A percentile compares a stretch with the other conserved stretches of the same genome.
Evolutionary conservation across 352 stramenopile genomes (phyloP).

Genomic region (Globisporangium barbulae): DNA sequence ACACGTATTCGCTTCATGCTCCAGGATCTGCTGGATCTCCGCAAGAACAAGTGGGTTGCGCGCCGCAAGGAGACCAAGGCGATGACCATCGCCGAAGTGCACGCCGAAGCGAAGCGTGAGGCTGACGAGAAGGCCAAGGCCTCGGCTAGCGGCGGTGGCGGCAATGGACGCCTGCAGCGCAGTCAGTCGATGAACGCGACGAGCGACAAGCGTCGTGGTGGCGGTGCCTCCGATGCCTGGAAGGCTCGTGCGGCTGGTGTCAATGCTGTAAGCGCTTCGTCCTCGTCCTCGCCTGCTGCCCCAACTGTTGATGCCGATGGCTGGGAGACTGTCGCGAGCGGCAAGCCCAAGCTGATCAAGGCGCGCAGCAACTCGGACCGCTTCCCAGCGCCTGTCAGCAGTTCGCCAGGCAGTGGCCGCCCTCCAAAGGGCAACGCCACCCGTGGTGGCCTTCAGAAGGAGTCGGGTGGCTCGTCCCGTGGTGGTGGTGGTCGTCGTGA

Average conservation of each 20-base stretch:
- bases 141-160: slow-evolving; percentile 23
- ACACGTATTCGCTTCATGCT: slow-evolving; percentile 85
- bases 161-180: slow-evolving; percentile 44
- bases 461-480: slow-evolving; percentile 18
- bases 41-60: slow-evolving; percentile 72
- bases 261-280: slow-evolving; percentile 9
- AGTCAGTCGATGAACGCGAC: slow-evolving; percentile 59
- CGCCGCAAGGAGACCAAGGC: slow-evolving; percentile 80
- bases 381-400: slow-evolving; percentile 20
- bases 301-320: slow-evolving; percentile 50
- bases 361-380: slow-evolving; percentile 60
- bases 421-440: slow-evolving; percentile 31
- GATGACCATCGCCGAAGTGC: slow-evolving; percentile 81
- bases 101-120: slow-evolving; percentile 70
- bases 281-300: slow-evolving; percentile 15
- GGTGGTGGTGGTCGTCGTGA: slow-evolving; percentile 31
- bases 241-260: slow-evolving; percentile 40
- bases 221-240: slow-evolving; percentile 50
- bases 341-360: slow-evolving; percentile 60
- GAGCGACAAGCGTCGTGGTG: slow-evolving; percentile 40
- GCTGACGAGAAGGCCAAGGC: slow-evolving; percentile 66
- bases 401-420: slow-evolving; percentile 22
- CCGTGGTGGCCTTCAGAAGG: slow-evolving; percentile 23
- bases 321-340: slow-evolving; percentile 66
- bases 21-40: slow-evolving; percentile 74